Base-by-base conservation (phyloP, 1,284 basidiomycete genomes). In the Chiua sp. region DNA sequence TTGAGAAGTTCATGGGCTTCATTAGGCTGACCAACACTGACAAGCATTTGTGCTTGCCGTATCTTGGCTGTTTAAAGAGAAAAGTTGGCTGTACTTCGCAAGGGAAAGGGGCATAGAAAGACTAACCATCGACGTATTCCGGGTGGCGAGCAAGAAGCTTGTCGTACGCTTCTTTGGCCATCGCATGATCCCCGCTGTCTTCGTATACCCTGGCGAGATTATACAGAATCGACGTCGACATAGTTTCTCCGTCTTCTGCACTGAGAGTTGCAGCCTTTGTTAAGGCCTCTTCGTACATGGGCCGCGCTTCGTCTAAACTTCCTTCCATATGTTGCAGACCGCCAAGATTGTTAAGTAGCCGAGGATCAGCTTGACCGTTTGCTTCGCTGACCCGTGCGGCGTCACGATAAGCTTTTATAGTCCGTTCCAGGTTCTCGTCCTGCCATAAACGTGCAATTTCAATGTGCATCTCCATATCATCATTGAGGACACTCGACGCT, bases 181-280 rank as follows among this genome's bases (percentile, higher is more conserved):
- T 82, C 2, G 76, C 79, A 4, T 83, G 80, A 48, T 93, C 88
- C 0, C 90, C 90, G 58, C 86, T 81, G 57, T 94, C 92, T 73
- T 98, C 96, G 68, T 94, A 94, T 18, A 91, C 87, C 59, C 94
- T 81, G 0, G 91, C 96, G 20, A 97, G 85, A 71, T 98, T 98
- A 76, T 94, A 98, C 53, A 95, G 76, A 35, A 95, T 85, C 0
- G 92, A 89, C 0, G 93, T 94, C 51, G 91, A 87, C 75, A 92
- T 83, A 2, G 80, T 83, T 69, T 93, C 91, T 1, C 83, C 82
- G 26, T 80, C 78, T 35, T 84, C 82, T 2, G 82, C 72, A 5
- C 76, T 79, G 20, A 84, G 77, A 32, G 73, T 72, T 3, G 84
- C 75, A 2, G 85, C 85, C 60, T 78, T 82, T 1, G 84, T 88